Evolutionary conservation across 169 alveolate genomes (phyloP).

Genomic region (Amoebophrya sp.): DNA sequence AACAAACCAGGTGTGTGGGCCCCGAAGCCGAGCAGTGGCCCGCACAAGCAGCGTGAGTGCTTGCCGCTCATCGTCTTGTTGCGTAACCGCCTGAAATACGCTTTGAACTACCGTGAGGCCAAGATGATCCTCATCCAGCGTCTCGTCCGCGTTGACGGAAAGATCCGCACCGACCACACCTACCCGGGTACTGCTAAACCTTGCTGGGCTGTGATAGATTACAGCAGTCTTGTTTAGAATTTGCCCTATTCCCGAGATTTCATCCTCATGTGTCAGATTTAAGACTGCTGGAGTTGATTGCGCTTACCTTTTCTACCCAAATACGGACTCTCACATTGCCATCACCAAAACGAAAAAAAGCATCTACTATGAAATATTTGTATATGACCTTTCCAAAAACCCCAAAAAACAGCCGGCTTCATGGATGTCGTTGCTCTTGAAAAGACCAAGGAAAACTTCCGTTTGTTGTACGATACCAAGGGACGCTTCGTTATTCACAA

Average conservation of each 20-base stretch:
- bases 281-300: too few species aligned
- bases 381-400: neutral
- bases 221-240: neutral
- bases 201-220: neutral
- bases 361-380: too few species aligned
- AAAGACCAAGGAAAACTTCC: slow-evolving; percentile 87
- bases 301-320: too few species aligned
- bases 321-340: too few species aligned
- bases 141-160: slow-evolving; percentile 71
- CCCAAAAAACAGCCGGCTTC: slow-evolving; percentile 64
- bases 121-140: slow-evolving; percentile 84
- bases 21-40: slow-evolving; percentile 80
- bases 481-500: slow-evolving; percentile 93
- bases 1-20: too few species aligned
- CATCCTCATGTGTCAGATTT: too few species aligned
- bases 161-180: neutral
- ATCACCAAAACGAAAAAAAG: too few species aligned
- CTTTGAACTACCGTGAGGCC: slow-evolving; percentile 86
- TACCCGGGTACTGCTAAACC: neutral
- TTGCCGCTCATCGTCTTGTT: slow-evolving; percentile 86
- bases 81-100: slow-evolving; percentile 88
- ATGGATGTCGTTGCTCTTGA: slow-evolving; percentile 86
- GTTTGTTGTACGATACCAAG: slow-evolving; percentile 93
- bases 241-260: neutral
- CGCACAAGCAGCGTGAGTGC: slow-evolving; percentile 95